Conservation (phyloP, 768 basidiomycete genomes). For the Dacryopinax spathularia region DNA sequence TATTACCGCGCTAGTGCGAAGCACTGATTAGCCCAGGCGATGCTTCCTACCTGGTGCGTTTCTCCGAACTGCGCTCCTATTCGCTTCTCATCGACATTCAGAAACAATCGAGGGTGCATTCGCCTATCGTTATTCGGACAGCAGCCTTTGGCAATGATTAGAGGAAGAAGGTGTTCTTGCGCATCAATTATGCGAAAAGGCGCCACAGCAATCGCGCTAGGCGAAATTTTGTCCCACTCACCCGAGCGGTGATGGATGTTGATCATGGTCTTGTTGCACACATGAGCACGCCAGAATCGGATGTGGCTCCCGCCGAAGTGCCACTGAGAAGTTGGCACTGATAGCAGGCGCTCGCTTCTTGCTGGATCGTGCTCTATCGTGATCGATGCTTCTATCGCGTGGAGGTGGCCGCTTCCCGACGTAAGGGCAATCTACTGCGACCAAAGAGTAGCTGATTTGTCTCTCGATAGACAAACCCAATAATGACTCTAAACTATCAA, state of each 20-base stretch:
- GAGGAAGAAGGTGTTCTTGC: background rate
- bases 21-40: background rate
- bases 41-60: background rate
- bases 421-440: background rate
- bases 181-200: background rate
- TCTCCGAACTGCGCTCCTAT: background rate
- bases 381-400: background rate
- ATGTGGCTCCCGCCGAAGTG: background rate
- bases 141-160: background rate
- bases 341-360: no score
- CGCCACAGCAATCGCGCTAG: background rate
- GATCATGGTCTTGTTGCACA: no score
- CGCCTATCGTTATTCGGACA: background rate
- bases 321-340: no score
- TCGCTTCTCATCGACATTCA: background rate
- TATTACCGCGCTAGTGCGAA: background rate
- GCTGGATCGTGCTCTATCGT: background rate
- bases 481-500: background rate
- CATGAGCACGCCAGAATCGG: background rate
- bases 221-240: background rate
- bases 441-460: background rate
- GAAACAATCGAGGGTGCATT: background rate
- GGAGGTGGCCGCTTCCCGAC: background rate
- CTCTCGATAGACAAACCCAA: background rate
- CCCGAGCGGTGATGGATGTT: no score